phyloP scores from a whole-genome alignment of 2,329 filamentous ascomycete species.

The Diplocarpon mali region DNA sequence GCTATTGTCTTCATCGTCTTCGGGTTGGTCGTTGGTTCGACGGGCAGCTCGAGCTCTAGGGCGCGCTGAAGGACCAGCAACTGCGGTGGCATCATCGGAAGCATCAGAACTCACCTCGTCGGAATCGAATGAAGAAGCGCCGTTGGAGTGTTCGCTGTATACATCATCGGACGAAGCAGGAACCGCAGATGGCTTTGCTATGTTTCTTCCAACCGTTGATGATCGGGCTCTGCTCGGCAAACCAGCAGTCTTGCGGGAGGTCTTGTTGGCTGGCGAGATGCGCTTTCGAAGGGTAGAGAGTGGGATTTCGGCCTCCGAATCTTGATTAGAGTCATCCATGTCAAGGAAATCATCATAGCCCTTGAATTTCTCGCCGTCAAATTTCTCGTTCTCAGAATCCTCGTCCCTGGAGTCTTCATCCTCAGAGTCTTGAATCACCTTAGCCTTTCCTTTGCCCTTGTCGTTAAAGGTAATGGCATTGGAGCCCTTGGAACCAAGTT shows the following conservation, averaged over 20 bases:
- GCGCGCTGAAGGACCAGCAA: background rate
- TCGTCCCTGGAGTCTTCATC: conserved; percentile 5
- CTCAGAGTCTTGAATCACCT: conserved; percentile 12
- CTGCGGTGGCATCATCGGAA: background rate
- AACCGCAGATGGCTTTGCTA: background rate
- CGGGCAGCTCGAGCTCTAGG: background rate
- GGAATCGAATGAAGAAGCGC: too few species aligned
- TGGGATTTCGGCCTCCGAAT: conserved; percentile 9
- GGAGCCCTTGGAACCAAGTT: conserved; percentile 18
- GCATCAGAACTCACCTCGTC: conserved; percentile 1
- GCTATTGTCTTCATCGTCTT: too few species aligned
- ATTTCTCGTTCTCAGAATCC: background rate
- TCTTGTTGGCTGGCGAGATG: background rate
- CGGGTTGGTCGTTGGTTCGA: background rate
- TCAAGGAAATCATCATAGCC: background rate
- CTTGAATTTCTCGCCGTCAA: background rate
- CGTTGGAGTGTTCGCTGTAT: background rate
- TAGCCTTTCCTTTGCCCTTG: conserved; percentile 6
- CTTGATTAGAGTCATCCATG: background rate
- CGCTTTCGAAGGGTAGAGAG: conserved; percentile 1
- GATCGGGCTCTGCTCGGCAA: too few species aligned
- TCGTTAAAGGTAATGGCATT: conserved; percentile 18
- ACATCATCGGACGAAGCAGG: background rate
- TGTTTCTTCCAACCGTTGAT: too few species aligned
- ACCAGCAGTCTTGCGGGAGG: background rate